Percentiles rank a stretch among this genome's conserved stretches.
phyloP scores from a whole-genome alignment of 805 yeast species.

The Candida pseudoglaebosa region DNA sequence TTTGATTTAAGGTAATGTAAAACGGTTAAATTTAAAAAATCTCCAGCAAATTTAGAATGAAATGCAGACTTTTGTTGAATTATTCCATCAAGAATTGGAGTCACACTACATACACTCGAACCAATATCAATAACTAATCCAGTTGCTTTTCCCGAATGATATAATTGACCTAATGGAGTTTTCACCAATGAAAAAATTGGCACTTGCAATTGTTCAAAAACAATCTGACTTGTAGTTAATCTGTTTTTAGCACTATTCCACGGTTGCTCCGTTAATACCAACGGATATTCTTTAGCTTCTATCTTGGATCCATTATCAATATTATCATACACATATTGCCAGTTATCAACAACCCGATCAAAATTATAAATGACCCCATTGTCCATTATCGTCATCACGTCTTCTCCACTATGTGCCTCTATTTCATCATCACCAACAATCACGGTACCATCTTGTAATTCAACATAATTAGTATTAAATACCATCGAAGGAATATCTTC shows the following conservation, averaged over 20 bases:
- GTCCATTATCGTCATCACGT: conserved; percentile 56
- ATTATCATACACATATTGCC: conserved; percentile 60
- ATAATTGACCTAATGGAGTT: conserved; percentile 72
- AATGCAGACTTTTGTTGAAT: conserved; percentile 61
- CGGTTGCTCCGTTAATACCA: conserved; percentile 59
- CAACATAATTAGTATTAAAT: conserved; percentile 52
- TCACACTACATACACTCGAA: conserved; percentile 60
- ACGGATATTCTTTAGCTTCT: conserved; percentile 59
- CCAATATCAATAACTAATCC: conserved; percentile 84
- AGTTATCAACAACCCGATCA: conserved; percentile 62
- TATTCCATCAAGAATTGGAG: conserved; percentile 75
- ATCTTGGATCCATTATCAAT: conserved; percentile 40
- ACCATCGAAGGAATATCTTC: conserved; percentile 59
- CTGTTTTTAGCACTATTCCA: conserved; percentile 66
- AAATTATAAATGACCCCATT: conserved; percentile 69
- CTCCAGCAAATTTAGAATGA: conserved; percentile 78
- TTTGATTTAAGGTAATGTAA: conserved; percentile 37
- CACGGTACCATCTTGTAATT: conserved; percentile 22
- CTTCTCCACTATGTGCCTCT: conserved; percentile 39
- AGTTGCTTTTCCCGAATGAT: conserved; percentile 72
- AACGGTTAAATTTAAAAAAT: conserved; percentile 67
- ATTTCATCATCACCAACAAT: conserved; percentile 47
- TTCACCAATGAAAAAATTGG: conserved; percentile 76
- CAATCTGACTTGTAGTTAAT: conserved; percentile 59
- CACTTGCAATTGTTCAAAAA: conserved; percentile 68